Evolutionary conservation across 2,329 filamentous ascomycete species (phyloP).

Genomic region (Verticillium tricorpus): DNA sequence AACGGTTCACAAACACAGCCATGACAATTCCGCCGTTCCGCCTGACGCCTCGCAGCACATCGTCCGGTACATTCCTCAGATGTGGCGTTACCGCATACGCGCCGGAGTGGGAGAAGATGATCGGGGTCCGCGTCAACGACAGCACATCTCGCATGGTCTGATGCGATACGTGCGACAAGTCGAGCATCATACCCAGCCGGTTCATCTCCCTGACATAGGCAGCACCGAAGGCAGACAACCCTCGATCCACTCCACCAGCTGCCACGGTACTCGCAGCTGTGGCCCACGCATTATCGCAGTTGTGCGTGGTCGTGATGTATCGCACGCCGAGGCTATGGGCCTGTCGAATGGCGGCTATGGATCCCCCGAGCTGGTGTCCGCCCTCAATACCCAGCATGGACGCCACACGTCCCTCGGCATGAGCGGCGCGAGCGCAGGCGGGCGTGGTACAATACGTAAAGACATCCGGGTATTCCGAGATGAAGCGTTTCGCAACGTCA

Average conservation of each 20-base stretch:
- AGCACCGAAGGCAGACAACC: conserved; percentile 20
- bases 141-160: conserved; percentile 24
- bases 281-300: conserved; percentile 26
- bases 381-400: conserved; percentile 34
- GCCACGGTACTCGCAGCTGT: conserved; percentile 25
- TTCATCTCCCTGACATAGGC: conserved; percentile 29
- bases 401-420: conserved; percentile 25
- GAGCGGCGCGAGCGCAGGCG: conserved; percentile 21
- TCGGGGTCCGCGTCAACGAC: conserved; percentile 19
- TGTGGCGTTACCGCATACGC: conserved; percentile 21
- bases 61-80: conserved; percentile 35
- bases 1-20: conserved; percentile 31
- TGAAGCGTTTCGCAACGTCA: conserved; percentile 25
- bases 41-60: conserved; percentile 27
- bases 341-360: conserved; percentile 27
- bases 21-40: conserved; percentile 34
- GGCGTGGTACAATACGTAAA: conserved; percentile 20
- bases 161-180: conserved; percentile 25
- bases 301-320: conserved; percentile 31
- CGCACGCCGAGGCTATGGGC: conserved; percentile 29
- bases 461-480: conserved; percentile 18
- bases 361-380: conserved; percentile 27
- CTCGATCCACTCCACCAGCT: conserved; percentile 15
- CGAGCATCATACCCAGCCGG: conserved; percentile 28
- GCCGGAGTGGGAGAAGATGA: conserved; percentile 27